These are phyloP conservation scores for Saturnispora ahearnii DNA, from an alignment of 805 yeast genomes.

Conservation along the genomic window DNA sequence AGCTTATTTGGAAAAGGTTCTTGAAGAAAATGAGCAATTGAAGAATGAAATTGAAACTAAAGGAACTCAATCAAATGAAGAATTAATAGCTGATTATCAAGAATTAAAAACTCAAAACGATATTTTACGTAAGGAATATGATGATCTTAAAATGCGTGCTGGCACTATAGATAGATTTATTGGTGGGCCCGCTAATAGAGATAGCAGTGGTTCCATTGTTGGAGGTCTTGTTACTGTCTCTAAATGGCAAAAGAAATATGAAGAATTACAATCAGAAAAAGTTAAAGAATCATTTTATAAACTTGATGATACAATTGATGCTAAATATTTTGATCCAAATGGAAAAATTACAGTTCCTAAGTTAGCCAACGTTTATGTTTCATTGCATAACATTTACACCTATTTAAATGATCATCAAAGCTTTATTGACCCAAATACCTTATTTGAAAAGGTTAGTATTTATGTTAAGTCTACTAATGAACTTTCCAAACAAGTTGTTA, in stretches of 20 bases:
- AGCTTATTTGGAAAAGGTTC: slow-evolving; percentile 12
- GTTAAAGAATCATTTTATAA: slow-evolving; percentile 11
- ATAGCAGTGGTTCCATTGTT: background rate
- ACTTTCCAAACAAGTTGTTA: slow-evolving; percentile 27
- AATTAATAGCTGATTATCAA: background rate
- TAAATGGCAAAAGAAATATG: slow-evolving; percentile 43
- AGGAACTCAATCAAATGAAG: background rate
- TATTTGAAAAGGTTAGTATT: slow-evolving; percentile 45
- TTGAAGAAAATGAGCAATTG: slow-evolving; percentile 11
- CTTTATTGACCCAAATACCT: slow-evolving; percentile 25
- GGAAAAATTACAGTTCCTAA: slow-evolving; percentile 41
- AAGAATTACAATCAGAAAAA: slow-evolving; percentile 33
- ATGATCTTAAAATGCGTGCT: background rate
- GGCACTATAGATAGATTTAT: background rate
- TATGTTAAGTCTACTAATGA: slow-evolving; percentile 38
- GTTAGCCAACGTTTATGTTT: slow-evolving; percentile 38
- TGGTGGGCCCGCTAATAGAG: background rate
- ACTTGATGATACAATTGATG: background rate
- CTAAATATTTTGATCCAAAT: slow-evolving; percentile 12
- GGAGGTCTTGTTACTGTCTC: background rate
- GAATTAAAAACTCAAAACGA: slow-evolving; percentile 2
- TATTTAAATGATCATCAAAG: slow-evolving; percentile 20
- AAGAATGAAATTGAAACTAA: slow-evolving; percentile 4
- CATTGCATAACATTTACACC: slow-evolving; percentile 37
- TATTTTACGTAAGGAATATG: background rate